Evolutionary conservation across 148 eudicot species (phyloP), one percentile per base, ranked within the genome.

Genomic region (Polygonum aviculare): DNA sequence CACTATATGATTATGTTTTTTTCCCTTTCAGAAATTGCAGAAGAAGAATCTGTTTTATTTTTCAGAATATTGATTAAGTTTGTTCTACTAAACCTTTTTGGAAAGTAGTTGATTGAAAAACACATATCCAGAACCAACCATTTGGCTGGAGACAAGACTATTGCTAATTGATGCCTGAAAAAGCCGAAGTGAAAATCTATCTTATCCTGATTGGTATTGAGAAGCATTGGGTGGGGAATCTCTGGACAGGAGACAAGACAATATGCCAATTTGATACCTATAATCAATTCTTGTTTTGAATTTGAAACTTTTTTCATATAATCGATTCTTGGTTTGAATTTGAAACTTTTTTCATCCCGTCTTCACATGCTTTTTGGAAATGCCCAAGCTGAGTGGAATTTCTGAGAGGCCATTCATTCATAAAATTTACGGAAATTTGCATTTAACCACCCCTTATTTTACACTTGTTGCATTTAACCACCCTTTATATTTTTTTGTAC

Each of bases 201-300:
- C 72, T 67, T 67, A 67, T 67, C 72, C 45, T 36, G 72, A 67
- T 67, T 16, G 21, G 44, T 67, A 36, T 67, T 38, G 72, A 67
- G 72, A 36, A 38, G 72, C 72, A 67, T 67, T 36, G 72, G 16
- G 36, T 36, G 72, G 16, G 36, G 72, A 67, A 67, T 67, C 44
- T 67, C 36, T 67, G 72, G 72, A 15, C 41, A 67, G 72, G 72
- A 67, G 72, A 67, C 72, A 67, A 67, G 41, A 67, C 72, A 36
- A 35, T 67, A 35, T 67, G 44, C 72, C 72, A 67, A 36, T 67
- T 67, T 36, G 72, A 16, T 16, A 45, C 72, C 36, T 67, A 67
- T 67, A 67, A 67, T 67, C 72, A 67, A 15, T 14, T 67, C 44
- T 67, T 67, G 72, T 36, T 67, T 67, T 67, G 72, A 67, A 67